phyloP scores from a whole-genome alignment of 306 rosid species.

The Sicyos baderoa region DNA sequence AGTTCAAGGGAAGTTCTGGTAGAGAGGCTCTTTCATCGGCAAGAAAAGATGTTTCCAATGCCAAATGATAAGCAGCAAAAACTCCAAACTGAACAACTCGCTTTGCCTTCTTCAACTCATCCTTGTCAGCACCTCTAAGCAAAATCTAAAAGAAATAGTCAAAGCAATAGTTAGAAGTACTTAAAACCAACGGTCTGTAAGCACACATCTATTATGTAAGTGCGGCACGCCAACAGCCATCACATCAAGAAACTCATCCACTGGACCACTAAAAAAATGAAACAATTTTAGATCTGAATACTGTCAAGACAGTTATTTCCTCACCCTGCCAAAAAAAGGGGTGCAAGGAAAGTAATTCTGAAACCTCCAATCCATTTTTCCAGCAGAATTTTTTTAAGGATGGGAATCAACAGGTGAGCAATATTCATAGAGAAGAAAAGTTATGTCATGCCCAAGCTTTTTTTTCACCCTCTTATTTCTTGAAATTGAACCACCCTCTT shows the following conservation, averaged over 20 bases:
- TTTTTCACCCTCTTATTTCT: not conserved
- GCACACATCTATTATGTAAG: not conserved
- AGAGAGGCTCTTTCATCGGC: slow-evolving; percentile 96
- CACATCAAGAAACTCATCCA: not conserved
- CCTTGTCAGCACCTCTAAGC: slow-evolving; percentile 78
- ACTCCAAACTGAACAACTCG: slow-evolving; percentile 92
- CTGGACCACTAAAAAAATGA: not conserved
- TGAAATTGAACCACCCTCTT: not conserved
- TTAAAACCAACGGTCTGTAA: too few relatives aligned
- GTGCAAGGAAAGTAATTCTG: slow-evolving; percentile 1
- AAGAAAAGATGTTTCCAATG: slow-evolving; percentile 96
- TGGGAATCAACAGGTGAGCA: not conserved
- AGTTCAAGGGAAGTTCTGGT: slow-evolving; percentile 74
- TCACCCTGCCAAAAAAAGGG: not conserved
- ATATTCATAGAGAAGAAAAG: not conserved
- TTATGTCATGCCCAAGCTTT: not conserved
- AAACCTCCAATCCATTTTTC: not conserved
- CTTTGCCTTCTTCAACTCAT: slow-evolving; percentile 85
- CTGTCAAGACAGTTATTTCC: not conserved
- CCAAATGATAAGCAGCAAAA: slow-evolving; percentile 98
- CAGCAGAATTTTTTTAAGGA: not conserved
- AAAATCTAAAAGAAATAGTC: slow-evolving; percentile 50
- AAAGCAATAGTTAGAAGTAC: slow-evolving; percentile 18
- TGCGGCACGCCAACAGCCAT: not conserved
- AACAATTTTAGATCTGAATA: not conserved